A percentile compares a stretch with the other conserved stretches of the same genome.
phyloP scores from a whole-genome alignment of 192 early-diverging fungal species.

The Coemansia sp. region DNA sequence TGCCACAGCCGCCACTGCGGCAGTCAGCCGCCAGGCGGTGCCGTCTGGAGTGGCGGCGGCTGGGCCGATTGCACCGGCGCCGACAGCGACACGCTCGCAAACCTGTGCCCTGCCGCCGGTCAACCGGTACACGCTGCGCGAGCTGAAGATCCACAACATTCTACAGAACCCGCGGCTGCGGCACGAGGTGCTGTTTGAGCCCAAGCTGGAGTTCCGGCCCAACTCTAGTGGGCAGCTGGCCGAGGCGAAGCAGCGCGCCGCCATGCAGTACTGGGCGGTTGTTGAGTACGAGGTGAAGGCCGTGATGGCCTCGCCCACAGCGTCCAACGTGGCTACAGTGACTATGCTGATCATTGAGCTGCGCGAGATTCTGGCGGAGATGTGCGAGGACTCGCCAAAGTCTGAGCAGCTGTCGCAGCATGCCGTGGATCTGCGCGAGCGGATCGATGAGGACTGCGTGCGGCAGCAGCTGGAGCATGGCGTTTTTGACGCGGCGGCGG shows the following conservation, averaged over 20 bases:
- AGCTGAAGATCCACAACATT: conserved; percentile 78
- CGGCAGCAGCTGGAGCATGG: conserved; percentile 64
- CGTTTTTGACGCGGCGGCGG: conserved; percentile 56
- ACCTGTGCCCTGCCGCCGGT: conserved; percentile 59
- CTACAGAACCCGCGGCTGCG: conserved; percentile 79
- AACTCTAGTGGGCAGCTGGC: conserved; percentile 73
- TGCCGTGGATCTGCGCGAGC: conserved; percentile 43
- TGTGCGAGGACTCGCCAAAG: conserved; percentile 36
- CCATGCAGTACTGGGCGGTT: conserved; percentile 67
- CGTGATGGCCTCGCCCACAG: background rate
- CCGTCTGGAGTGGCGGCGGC: too few relatives aligned
- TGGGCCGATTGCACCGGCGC: too few relatives aligned
- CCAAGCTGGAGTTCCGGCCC: conserved; percentile 84
- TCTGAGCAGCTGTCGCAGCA: conserved; percentile 32
- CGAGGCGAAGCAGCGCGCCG: conserved; percentile 57
- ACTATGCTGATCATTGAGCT: conserved; percentile 72
- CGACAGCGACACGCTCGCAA: background rate
- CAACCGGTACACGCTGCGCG: conserved; percentile 81
- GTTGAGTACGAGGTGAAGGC: conserved; percentile 56
- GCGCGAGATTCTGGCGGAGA: conserved; percentile 63
- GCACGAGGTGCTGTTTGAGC: conserved; percentile 87
- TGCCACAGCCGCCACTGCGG: background rate
- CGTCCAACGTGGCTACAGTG: conserved; percentile 28
- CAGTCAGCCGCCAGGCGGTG: background rate
- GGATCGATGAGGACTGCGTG: conserved; percentile 56